These are phyloP conservation scores for Rhynchosporium graminicola DNA, from an alignment of 2,329 filamentous ascomycete genomes.

Conservation along the genomic window DNA sequence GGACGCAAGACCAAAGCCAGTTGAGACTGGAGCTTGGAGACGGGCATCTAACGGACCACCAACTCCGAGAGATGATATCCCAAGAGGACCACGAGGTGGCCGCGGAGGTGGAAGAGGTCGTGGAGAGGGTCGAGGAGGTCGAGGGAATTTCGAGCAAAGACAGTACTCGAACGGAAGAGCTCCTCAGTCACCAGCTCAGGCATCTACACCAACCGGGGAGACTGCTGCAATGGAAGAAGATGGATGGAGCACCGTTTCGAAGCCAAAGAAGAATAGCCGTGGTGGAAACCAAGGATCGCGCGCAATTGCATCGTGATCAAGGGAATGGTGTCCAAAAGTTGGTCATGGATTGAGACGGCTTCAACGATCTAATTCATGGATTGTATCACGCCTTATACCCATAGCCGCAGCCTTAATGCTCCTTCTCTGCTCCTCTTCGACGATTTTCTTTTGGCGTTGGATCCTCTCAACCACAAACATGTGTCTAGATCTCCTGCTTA, in stretches of 20 bases:
- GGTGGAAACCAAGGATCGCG: slow-evolving; percentile 39
- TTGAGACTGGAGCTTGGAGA: slow-evolving; percentile 63
- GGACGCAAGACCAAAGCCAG: slow-evolving; percentile 55
- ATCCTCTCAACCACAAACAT: slow-evolving; percentile 32
- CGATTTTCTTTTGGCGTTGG: slow-evolving; percentile 38
- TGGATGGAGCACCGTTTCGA: slow-evolving; percentile 63
- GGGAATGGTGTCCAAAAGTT: slow-evolving; percentile 5
- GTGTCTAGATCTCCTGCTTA: slow-evolving; percentile 36
- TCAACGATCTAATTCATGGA: slow-evolving; percentile 12
- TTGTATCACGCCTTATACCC: slow-evolving; percentile 15
- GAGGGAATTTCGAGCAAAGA: slow-evolving; percentile 35
- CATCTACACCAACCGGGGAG: slow-evolving; percentile 40
- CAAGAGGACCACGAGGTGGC: slow-evolving; percentile 46
- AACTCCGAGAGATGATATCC: slow-evolving; percentile 44
- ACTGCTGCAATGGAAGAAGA: slow-evolving; percentile 54
- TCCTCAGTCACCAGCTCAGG: slow-evolving; percentile 46
- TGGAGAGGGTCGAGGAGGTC: slow-evolving; percentile 31
- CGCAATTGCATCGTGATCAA: slow-evolving; percentile 39
- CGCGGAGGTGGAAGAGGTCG: slow-evolving; percentile 47
- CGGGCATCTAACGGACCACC: slow-evolving; percentile 48
- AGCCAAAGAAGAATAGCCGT: slow-evolving; percentile 42
- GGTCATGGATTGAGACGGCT: slow-evolving; percentile 15
- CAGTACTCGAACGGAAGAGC: slow-evolving; percentile 46
- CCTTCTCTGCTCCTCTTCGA: slow-evolving; percentile 31
- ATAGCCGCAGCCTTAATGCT: slow-evolving; percentile 18